These are phyloP conservation scores for Tricholoma sp. DNA, from an alignment of 768 basidiomycete species.

Conservation along the genomic window DNA sequence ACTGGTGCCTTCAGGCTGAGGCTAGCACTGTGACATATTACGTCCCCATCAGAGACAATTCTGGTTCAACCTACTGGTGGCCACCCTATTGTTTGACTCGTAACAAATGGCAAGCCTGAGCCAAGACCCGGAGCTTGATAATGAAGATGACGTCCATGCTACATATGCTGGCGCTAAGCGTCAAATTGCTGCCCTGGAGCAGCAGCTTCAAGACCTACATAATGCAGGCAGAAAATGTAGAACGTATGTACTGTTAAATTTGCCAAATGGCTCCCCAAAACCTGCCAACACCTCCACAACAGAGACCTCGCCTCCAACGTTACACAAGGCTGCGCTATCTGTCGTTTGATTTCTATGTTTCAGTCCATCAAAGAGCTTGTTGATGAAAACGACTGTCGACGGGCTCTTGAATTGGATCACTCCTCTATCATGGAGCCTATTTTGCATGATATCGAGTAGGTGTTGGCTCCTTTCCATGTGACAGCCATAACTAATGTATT, in stretches of 20 bases:
- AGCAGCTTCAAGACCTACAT: background rate
- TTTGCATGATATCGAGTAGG: background rate
- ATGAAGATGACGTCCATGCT: background rate
- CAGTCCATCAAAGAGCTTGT: background rate
- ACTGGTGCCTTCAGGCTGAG: too few relatives aligned
- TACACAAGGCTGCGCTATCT: background rate
- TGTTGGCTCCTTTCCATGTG: background rate
- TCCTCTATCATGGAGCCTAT: background rate
- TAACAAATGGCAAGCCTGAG: too few relatives aligned
- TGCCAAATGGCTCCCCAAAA: too few relatives aligned
- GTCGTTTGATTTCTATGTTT: background rate
- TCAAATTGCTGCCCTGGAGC: too few relatives aligned
- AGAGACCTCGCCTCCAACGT: background rate
- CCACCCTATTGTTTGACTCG: too few relatives aligned
- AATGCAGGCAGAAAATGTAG: too few relatives aligned
- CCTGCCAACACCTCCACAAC: too few relatives aligned
- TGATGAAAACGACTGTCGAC: background rate
- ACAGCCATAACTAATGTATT: background rate
- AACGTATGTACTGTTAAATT: too few relatives aligned
- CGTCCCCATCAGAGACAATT: too few relatives aligned
- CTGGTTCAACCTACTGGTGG: too few relatives aligned
- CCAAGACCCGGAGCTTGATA: too few relatives aligned
- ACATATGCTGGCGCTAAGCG: background rate
- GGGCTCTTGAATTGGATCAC: background rate
- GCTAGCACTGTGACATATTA: too few relatives aligned